Evolutionary conservation across 345 rosid genomes (phyloP).

Genomic region (Citrus sp.): DNA sequence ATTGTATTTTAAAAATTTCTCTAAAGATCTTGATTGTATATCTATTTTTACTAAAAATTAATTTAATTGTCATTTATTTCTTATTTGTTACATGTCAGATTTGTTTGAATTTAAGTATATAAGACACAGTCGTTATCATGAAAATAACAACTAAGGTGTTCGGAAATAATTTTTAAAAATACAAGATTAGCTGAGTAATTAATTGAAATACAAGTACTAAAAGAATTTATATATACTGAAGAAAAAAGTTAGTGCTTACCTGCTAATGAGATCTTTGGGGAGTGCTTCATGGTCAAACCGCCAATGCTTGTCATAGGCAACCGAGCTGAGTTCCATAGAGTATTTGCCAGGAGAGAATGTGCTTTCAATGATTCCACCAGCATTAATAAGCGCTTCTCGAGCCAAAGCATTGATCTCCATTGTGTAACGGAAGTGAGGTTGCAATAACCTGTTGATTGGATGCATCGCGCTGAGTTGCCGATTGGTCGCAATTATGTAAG

Average conservation of each 20-base stretch:
- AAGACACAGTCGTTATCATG: too few species aligned
- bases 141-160: too few species aligned
- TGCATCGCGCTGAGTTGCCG: slow-evolving; percentile 74
- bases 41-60: too few species aligned
- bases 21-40: too few species aligned
- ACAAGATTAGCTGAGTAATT: not conserved
- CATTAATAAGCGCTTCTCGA: slow-evolving; percentile 48
- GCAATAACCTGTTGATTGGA: slow-evolving; percentile 56
- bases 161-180: too few species aligned
- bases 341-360: slow-evolving; percentile 54
- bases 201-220: not conserved
- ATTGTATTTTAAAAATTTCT: too few species aligned
- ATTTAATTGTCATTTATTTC: too few species aligned
- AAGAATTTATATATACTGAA: not conserved
- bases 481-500: slow-evolving; percentile 63
- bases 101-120: not conserved
- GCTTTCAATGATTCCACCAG: slow-evolving; percentile 58
- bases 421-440: slow-evolving; percentile 81
- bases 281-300: slow-evolving; percentile 50
- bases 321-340: slow-evolving; percentile 50
- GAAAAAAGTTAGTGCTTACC: slow-evolving; percentile 17
- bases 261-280: slow-evolving; percentile 50
- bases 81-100: too few species aligned
- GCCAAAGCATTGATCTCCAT: slow-evolving; percentile 80
- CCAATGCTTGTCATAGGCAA: slow-evolving; percentile 47